phyloP scores from a whole-genome alignment of 2,329 filamentous ascomycete genomes.

The Ceratocystis destructans region DNA sequence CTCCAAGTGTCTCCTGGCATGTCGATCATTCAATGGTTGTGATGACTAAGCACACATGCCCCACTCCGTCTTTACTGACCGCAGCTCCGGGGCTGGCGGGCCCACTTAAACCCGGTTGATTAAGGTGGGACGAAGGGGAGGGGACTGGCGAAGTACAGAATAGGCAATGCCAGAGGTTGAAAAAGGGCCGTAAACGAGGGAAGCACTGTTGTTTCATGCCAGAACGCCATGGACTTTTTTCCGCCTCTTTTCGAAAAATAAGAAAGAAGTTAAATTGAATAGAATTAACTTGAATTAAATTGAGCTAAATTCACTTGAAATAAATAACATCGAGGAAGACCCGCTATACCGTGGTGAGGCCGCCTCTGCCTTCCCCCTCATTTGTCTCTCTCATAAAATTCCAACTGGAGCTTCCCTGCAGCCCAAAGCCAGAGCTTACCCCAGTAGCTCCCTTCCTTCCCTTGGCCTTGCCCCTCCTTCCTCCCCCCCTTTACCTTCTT shows the following conservation, averaged over 20 bases:
- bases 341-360: not conserved
- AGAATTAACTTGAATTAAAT: too few species aligned
- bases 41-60: not conserved
- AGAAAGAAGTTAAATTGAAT: too few species aligned
- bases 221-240: not conserved
- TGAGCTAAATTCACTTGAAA: too few species aligned
- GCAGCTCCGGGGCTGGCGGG: not conserved
- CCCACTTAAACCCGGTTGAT: slow-evolving; percentile 8
- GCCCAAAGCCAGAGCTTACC: slow-evolving; percentile 4
- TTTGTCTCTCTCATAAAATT: not conserved
- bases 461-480: not conserved
- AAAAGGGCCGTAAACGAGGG: not conserved
- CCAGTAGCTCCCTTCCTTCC: slow-evolving; percentile 2
- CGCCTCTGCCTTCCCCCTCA: not conserved
- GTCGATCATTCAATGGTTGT: too few species aligned
- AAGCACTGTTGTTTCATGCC: slow-evolving; percentile 1
- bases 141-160: not conserved
- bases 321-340: not conserved
- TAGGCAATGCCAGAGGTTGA: not conserved
- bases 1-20: too few species aligned
- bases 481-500: not conserved
- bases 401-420: not conserved
- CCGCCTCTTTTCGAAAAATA: not conserved
- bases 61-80: not conserved
- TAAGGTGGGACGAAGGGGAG: not conserved